Evolutionary conservation across 2,329 filamentous ascomycete species (phyloP), one percentile per base, ranked within the genome.

Genomic region (Aspergillus sp.): DNA sequence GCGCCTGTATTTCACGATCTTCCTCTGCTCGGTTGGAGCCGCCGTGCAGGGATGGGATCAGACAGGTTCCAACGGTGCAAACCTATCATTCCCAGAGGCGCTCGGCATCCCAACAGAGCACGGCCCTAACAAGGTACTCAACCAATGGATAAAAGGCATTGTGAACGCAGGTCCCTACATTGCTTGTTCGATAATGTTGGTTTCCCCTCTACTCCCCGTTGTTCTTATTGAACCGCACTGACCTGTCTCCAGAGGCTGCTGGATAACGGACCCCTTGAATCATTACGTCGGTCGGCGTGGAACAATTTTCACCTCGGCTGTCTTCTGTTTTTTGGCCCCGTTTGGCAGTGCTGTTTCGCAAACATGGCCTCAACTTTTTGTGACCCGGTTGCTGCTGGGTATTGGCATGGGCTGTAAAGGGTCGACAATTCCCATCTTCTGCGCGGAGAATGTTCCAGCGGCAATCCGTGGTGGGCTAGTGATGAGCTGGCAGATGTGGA

Each of bases 181-280:
- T 31, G 69, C 68, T 12, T 63, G 61, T 44, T 62, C 65, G 3
- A 61, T 61, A 36, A 58, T 74, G 19, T 22, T 22, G 5, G 19
- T 22, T n/a, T 22, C 19, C 10, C 19, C 19, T 22, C 19, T 10
- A 22, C 7, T 29, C 15, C 11, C 8, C 16, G 10, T 29, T 29
- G n/a, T n/a, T n/a, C n/a, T n/a, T n/a, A n/a, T n/a, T n/a, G n/a
- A n/a, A n/a, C n/a, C n/a, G n/a, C n/a, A n/a, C 5, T 29, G 8
- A 13, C 11, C 16, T 11, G 8, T 8, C 13, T 4, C 13, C 16
- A 29, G 27, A 61, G 75, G 76, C 4, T 78, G 75, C 51, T 82
- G 78, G 78, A 57, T 80, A 10, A 78, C 77, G 1, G 79, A 83
- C 40, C 75, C 76, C 1, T 44, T 75, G 8, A 82, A 82, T 45